These are phyloP conservation scores for Prunus dulcis DNA, from an alignment of 306 rosid species.

Conservation along the genomic window DNA sequence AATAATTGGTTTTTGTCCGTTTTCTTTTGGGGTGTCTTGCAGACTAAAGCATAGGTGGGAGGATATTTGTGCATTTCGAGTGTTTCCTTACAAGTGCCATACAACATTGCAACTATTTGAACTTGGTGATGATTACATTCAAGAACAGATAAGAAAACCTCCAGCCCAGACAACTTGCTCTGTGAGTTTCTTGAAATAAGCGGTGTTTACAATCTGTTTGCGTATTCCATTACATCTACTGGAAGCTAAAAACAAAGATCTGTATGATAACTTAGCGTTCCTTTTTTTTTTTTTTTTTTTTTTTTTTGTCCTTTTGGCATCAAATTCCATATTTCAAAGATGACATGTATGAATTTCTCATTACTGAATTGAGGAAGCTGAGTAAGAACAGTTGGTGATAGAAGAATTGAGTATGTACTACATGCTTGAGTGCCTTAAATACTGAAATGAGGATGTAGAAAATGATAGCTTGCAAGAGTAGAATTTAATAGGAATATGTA, in stretches of 20 bases:
- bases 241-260: not conserved
- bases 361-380: not conserved
- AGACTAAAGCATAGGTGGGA: conserved; percentile 63
- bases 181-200: conserved; percentile 38
- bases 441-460: not conserved
- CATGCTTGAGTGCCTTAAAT: not conserved
- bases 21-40: conserved; percentile 1
- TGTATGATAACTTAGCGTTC: not conserved
- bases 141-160: conserved; percentile 72
- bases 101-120: conserved; percentile 85
- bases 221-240: not conserved
- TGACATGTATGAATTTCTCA: not conserved
- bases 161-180: conserved; percentile 57
- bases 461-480: not conserved
- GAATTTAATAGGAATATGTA: not conserved
- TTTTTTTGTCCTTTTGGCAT: not conserved
- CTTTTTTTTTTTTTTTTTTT: not conserved
- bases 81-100: conserved; percentile 84
- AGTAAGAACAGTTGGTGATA: not conserved
- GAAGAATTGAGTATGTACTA: not conserved
- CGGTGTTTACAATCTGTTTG: not conserved
- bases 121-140: conserved; percentile 88
- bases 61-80: conserved; percentile 77
- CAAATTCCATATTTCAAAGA: not conserved
- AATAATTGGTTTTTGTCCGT: not conserved